Conservation (phyloP, 306 rosid genomes). For the Inga laurina region DNA sequence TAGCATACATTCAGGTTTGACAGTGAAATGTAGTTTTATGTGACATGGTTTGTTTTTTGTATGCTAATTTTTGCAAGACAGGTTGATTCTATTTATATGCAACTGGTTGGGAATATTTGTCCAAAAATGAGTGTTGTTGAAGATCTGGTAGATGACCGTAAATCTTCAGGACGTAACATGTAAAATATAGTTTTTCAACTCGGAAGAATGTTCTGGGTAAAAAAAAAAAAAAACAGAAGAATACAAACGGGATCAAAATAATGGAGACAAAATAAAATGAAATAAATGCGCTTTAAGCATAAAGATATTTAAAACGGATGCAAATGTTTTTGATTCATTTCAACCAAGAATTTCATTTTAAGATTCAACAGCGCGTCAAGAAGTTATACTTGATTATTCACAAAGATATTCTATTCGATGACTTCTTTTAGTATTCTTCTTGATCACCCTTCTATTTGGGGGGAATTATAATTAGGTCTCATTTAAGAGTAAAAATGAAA, state of each 20-base stretch:
- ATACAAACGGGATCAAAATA: no score
- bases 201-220: neutral
- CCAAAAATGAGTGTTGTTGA: slow-evolving; percentile 1
- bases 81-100: slow-evolving; percentile 32
- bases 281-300: no score
- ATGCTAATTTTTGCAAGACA: slow-evolving; percentile 29
- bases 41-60: slow-evolving; percentile 34
- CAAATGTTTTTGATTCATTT: neutral
- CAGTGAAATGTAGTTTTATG: slow-evolving; percentile 37
- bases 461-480: no score
- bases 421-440: neutral
- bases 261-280: no score
- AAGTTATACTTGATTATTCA: neutral
- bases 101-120: slow-evolving; percentile 35
- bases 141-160: neutral
- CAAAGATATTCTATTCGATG: neutral
- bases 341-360: neutral
- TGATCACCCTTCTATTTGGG: neutral
- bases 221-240: neutral
- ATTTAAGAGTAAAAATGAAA: no score
- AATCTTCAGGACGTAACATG: neutral
- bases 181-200: neutral
- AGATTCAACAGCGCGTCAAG: neutral
- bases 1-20: slow-evolving; percentile 38
- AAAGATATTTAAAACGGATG: neutral